Evolutionary conservation across 257 asterid species (phyloP).

Genomic region (Plantago major): DNA sequence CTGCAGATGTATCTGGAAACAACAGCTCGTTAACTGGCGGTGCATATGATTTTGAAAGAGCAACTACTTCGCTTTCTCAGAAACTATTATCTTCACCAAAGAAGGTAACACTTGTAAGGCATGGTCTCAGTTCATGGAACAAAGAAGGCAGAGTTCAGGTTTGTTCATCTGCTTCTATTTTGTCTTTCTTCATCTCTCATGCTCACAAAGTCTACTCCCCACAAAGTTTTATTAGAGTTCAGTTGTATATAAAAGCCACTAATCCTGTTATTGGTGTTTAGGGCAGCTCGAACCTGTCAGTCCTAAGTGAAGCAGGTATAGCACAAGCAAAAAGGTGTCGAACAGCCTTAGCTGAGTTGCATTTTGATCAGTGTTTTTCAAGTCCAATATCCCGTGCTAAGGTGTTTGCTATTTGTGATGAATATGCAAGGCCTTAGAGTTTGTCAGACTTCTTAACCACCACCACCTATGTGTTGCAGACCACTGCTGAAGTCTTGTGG

Average conservation of each 20-base stretch:
- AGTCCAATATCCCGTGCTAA: constrained; percentile 86
- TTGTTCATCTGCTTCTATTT: constrained; percentile 22
- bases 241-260: background rate
- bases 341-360: constrained; percentile 41
- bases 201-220: too few relatives aligned
- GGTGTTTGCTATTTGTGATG: constrained; percentile 26
- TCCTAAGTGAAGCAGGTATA: constrained; percentile 58
- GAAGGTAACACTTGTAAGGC: constrained; percentile 68
- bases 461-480: constrained; percentile 37
- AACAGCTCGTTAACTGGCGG: constrained; percentile 59
- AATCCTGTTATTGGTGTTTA: constrained; percentile 21
- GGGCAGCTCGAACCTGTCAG: constrained; percentile 78
- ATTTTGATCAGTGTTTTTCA: constrained; percentile 68
- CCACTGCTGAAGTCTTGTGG: constrained; percentile 77
- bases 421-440: background rate
- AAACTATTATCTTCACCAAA: constrained; percentile 54
- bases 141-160: constrained; percentile 78
- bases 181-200: background rate
- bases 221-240: too few relatives aligned
- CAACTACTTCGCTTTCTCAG: constrained; percentile 54
- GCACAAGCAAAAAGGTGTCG: constrained; percentile 65
- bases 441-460: constrained; percentile 13
- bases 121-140: constrained; percentile 83
- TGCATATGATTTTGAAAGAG: constrained; percentile 54
- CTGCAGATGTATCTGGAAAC: constrained; percentile 34